Evolutionary conservation across 179 eudicot genomes (phyloP).

Genomic region (Actinidia chinensis): DNA sequence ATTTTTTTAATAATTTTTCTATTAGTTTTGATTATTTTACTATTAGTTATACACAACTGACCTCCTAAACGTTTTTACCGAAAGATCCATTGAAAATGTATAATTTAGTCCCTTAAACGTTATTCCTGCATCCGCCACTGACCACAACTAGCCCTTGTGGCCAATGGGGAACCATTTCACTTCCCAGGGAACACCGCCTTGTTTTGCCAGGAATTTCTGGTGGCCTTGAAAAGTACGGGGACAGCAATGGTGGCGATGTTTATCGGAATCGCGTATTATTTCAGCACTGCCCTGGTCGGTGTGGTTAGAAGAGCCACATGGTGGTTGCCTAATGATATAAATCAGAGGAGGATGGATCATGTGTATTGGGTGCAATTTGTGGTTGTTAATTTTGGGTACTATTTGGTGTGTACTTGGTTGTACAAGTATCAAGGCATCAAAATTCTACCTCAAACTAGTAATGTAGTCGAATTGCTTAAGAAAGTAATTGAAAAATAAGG

Average conservation of each 20-base stretch:
- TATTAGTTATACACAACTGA: too few relatives aligned
- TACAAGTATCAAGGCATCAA: conserved; percentile 34
- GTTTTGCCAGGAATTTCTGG: conserved; percentile 40
- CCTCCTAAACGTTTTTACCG: too few relatives aligned
- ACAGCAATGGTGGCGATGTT: conserved; percentile 44
- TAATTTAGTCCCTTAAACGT: too few relatives aligned
- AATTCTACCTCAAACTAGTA: too few relatives aligned
- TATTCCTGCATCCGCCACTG: too few relatives aligned
- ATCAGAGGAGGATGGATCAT: conserved; percentile 46
- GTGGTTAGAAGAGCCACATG: conserved; percentile 23
- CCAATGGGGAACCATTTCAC: conserved; percentile 48
- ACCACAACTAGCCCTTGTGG: conserved; percentile 38
- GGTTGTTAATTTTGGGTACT: conserved; percentile 41
- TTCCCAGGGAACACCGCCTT: conserved; percentile 46
- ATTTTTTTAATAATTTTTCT: too few relatives aligned
- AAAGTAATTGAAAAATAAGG: too few relatives aligned
- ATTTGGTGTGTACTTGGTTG: conserved; percentile 36
- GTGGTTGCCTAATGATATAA: conserved; percentile 50
- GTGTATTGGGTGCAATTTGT: conserved; percentile 44
- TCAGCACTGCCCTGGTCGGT: conserved; percentile 42
- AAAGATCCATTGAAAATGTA: too few relatives aligned
- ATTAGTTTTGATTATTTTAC: too few relatives aligned
- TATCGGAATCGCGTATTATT: conserved; percentile 39
- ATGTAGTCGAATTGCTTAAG: too few relatives aligned
- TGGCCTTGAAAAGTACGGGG: conserved; percentile 33